Conservation (phyloP, 2,329 filamentous ascomycete genomes). For the Calonectria pseudoreteaudii region DNA sequence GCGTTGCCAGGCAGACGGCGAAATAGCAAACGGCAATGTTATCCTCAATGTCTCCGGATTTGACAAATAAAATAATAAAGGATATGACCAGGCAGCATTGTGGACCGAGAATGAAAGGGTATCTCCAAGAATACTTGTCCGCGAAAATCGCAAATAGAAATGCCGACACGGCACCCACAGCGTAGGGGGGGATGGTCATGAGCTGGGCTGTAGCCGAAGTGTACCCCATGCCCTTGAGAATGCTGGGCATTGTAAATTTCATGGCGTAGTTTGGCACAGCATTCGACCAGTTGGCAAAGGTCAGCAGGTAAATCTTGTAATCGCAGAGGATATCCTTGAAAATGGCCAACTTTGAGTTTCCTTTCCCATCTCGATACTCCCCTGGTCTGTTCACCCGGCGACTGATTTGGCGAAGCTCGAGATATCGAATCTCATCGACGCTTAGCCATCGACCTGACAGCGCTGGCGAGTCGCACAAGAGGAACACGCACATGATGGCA, state of each 20-base stretch:
- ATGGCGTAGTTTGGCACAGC: slow-evolving; percentile 50
- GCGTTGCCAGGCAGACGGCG: slow-evolving; percentile 55
- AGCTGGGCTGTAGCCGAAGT: slow-evolving; percentile 46
- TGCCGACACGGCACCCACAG: slow-evolving; percentile 47
- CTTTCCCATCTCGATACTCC: slow-evolving; percentile 40
- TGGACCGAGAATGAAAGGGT: slow-evolving; percentile 52
- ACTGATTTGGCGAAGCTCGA: slow-evolving; percentile 52
- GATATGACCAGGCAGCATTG: slow-evolving; percentile 49
- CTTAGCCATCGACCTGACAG: slow-evolving; percentile 51
- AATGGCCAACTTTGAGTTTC: slow-evolving; percentile 47
- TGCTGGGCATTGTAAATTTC: slow-evolving; percentile 52
- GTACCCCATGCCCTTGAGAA: slow-evolving; percentile 56
- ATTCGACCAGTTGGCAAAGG: slow-evolving; percentile 57
- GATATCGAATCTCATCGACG: slow-evolving; percentile 53
- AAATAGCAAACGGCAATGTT: slow-evolving; percentile 58
- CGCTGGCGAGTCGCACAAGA: slow-evolving; percentile 58
- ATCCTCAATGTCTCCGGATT: slow-evolving; percentile 49
- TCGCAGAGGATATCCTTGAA: slow-evolving; percentile 57
- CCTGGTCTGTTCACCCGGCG: slow-evolving; percentile 38
- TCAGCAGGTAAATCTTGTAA: slow-evolving; percentile 59
- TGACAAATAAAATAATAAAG: slow-evolving; percentile 51
- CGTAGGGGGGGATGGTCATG: slow-evolving; percentile 53
- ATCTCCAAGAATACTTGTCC: slow-evolving; percentile 52
- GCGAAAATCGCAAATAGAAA: slow-evolving; percentile 49
- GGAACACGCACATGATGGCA: slow-evolving; percentile 55